Evolutionary conservation across 2,329 filamentous ascomycete species (phyloP), one percentile per base, ranked within the genome.

Genomic region (Arthrobotrys pseudoclavata): DNA sequence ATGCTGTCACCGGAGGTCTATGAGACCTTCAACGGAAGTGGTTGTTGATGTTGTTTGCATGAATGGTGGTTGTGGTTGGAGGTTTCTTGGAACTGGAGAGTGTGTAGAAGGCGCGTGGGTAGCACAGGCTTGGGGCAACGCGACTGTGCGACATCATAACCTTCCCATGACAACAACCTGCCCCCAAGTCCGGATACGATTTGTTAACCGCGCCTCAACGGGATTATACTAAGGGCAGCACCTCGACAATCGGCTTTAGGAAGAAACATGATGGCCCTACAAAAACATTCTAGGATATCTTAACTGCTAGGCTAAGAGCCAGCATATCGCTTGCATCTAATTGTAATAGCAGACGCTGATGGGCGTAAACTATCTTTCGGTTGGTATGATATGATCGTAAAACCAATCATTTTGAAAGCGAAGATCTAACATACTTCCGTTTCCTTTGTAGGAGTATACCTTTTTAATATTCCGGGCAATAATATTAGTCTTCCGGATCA

Each of bases 1-100:
- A 40, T 34, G 15, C 3, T 48, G 50, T 52, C 45, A 55, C 70
- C 71, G 29, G 42, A 52, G 64, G 47, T 55, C 69, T 52, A 20
- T 29, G 26, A 24, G 71, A 69, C 63, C 71, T 48, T 47, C 20
- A 60, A 55, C 24, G 62, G 62, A 50, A 22, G 22, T 74, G 6
- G 52, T 45, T 15, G 31, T 29, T 37, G 34, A 42, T 22, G 55
- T 42, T 60, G 31, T 42, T 60, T n/a, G 55, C 68, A 61, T 72
- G 48, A 52, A 31, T 40, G 18, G 4, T 20, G 55, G 37, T 55
- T 62, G 37, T 48, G 42, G 40, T 63, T 40, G 55, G 29, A 20
- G 6, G 37, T 12, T 22, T 40, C 20, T 18, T 5, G 13, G 52
- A 45, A n/a, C 42, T 45, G 42, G n/a, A 40, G 34, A 45, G 52